Evolutionary conservation across 352 stramenopile species (phyloP).

Genomic region (Phytopythium mirpurense): DNA sequence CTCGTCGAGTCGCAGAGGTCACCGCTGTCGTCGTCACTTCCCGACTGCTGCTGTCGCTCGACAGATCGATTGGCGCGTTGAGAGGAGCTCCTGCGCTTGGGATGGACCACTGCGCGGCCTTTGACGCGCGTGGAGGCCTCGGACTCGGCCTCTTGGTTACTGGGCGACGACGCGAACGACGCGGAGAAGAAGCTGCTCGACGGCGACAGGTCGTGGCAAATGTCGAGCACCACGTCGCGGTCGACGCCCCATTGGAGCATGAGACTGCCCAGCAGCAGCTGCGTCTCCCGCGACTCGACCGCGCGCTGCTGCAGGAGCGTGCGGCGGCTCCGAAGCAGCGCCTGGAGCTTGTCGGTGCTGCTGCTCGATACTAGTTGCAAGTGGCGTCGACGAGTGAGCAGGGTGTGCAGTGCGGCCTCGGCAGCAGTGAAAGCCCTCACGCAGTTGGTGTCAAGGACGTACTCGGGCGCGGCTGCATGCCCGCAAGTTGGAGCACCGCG

Average conservation of each 20-base stretch:
- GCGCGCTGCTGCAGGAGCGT: slow-evolving; percentile 28
- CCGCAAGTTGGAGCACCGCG: slow-evolving; percentile 27
- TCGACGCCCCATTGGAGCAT: slow-evolving; percentile 50
- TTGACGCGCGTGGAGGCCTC: neutral
- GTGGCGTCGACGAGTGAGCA: neutral
- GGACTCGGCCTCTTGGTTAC: slow-evolving; percentile 5
- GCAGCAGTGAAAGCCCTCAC: no score
- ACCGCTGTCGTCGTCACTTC: neutral
- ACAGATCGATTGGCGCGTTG: neutral
- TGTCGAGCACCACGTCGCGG: slow-evolving; percentile 42
- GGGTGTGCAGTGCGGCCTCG: no score
- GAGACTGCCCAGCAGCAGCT: slow-evolving; percentile 36
- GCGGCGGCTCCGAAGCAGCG: slow-evolving; percentile 16
- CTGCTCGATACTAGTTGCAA: slow-evolving; percentile 12
- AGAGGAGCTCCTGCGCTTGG: no score
- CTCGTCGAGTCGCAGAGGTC: neutral
- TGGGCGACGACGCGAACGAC: neutral
- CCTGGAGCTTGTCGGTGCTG: slow-evolving; percentile 16
- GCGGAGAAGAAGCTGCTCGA: slow-evolving; percentile 1
- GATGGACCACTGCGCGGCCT: no score
- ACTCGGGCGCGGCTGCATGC: slow-evolving; percentile 15
- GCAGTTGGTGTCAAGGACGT: no score
- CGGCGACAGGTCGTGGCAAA: slow-evolving; percentile 25
- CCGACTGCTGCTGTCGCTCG: neutral
- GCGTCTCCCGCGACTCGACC: slow-evolving; percentile 32